A percentile compares a stretch with the other conserved stretches of the same genome.
These are phyloP conservation scores for Cucurbita moschata DNA, from an alignment of 306 rosid species.

Conservation along the genomic window DNA sequence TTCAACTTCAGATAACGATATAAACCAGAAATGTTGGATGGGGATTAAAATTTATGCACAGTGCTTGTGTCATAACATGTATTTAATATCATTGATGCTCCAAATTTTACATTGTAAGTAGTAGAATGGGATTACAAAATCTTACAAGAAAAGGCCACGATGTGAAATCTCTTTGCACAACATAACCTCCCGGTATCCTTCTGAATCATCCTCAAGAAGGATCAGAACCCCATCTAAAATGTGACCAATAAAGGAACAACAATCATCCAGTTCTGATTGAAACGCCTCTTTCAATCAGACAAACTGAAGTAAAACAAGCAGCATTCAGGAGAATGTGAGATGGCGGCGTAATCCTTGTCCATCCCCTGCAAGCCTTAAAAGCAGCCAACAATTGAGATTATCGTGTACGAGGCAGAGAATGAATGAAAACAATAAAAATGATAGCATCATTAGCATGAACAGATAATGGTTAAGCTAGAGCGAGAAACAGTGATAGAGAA, in stretches of 20 bases:
- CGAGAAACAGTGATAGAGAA: neutral
- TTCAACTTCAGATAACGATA: neutral
- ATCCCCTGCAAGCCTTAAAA: neutral
- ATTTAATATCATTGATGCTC: neutral
- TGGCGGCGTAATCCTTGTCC: neutral
- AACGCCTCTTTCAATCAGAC: neutral
- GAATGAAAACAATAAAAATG: neutral
- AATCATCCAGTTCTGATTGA: neutral
- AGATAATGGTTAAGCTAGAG: neutral
- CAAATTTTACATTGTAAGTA: neutral
- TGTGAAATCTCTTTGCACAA: neutral
- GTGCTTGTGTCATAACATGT: neutral
- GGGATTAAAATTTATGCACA: neutral
- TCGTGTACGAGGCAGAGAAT: neutral
- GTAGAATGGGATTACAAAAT: slow-evolving; percentile 2
- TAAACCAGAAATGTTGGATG: neutral
- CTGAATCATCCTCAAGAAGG: neutral
- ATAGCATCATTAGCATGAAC: neutral
- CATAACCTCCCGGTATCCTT: neutral
- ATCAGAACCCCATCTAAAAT: neutral
- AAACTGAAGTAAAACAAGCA: slow-evolving; percentile 1
- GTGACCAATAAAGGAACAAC: slow-evolving; percentile 2
- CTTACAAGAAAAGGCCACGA: neutral
- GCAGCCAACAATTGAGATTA: neutral
- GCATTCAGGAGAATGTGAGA: neutral